Conservation (phyloP, 352 stramenopile genomes). For the Phytophthora cryptogea region DNA sequence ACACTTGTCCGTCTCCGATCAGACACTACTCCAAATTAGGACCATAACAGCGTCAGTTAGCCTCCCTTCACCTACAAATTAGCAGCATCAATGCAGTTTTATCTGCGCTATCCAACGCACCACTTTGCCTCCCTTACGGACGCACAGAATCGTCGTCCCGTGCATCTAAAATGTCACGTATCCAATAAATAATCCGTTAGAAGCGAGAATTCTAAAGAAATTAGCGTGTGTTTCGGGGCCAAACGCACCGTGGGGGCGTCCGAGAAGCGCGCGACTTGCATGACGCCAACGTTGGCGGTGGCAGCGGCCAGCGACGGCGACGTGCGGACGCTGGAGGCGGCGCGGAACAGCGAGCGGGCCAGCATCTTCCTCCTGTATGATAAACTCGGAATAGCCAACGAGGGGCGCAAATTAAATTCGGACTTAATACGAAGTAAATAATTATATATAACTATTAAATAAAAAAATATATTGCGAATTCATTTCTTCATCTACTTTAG, state of each 20-base stretch:
- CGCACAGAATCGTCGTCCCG: conserved; percentile 98
- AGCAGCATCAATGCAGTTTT: not conserved
- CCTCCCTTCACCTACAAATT: not conserved
- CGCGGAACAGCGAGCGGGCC: conserved; percentile 62
- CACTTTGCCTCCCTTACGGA: conserved; percentile 98
- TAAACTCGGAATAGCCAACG: too few relatives aligned
- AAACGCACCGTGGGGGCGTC: conserved; percentile 51
- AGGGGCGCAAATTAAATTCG: not conserved
- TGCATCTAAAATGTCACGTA: conserved; percentile 69
- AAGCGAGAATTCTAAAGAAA: not conserved
- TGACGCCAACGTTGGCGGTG: conserved; percentile 16
- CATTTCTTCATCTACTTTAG: not conserved
- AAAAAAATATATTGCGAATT: not conserved
- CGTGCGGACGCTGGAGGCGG: conserved; percentile 27
- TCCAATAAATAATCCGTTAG: conserved; percentile 1
- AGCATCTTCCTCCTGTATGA: conserved; percentile 70
- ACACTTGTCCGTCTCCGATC: conserved; percentile 99
- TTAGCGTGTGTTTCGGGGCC: not conserved
- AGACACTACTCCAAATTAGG: conserved; percentile 64
- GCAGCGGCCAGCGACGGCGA: conserved; percentile 17
- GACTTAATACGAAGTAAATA: not conserved
- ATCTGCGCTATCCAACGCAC: conserved; percentile 46
- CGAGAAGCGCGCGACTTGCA: conserved; percentile 51
- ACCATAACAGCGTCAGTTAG: conserved; percentile 1
- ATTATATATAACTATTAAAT: too few relatives aligned